These are phyloP conservation scores for Xylaria sp. DNA, from an alignment of 495 filamentous ascomycete genomes.

Conservation along the genomic window DNA sequence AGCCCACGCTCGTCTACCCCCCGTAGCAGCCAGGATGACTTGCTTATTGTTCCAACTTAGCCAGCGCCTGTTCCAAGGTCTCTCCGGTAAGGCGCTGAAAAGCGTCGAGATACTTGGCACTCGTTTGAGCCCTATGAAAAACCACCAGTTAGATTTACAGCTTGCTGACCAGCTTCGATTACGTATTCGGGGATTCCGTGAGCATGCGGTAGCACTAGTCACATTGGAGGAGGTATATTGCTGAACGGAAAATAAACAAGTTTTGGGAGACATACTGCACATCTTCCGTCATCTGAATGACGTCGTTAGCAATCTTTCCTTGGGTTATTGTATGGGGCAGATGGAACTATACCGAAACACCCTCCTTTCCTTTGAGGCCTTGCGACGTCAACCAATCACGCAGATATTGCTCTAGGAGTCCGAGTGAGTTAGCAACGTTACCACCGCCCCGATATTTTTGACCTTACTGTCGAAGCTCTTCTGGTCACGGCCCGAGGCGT, in stretches of 20 bases:
- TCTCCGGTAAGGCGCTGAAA: conserved; percentile 52
- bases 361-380: conserved; percentile 69
- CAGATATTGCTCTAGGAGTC: conserved; percentile 74
- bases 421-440: neutral
- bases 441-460: neutral
- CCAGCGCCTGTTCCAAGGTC: conserved; percentile 50
- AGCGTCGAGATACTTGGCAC: conserved; percentile 49
- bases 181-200: neutral
- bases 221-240: neutral
- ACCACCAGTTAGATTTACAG: neutral
- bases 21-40: neutral
- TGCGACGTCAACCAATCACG: conserved; percentile 83
- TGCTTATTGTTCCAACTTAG: conserved; percentile 26
- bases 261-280: conserved; percentile 60
- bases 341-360: conserved; percentile 64
- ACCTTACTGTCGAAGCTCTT: conserved; percentile 61
- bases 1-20: neutral
- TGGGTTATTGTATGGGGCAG: neutral
- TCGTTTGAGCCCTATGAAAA: conserved; percentile 17
- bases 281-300: conserved; percentile 64
- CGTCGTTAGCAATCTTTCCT: conserved; percentile 44
- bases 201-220: neutral
- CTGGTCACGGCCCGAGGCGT: conserved; percentile 72
- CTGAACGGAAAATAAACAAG: conserved; percentile 65
- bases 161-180: neutral